A percentile compares a stretch with the other conserved stretches of the same genome.
These are phyloP conservation scores for Blastobotrys raffinosifermentans DNA, from an alignment of 1,139 yeast genomes.

Conservation along the genomic window DNA sequence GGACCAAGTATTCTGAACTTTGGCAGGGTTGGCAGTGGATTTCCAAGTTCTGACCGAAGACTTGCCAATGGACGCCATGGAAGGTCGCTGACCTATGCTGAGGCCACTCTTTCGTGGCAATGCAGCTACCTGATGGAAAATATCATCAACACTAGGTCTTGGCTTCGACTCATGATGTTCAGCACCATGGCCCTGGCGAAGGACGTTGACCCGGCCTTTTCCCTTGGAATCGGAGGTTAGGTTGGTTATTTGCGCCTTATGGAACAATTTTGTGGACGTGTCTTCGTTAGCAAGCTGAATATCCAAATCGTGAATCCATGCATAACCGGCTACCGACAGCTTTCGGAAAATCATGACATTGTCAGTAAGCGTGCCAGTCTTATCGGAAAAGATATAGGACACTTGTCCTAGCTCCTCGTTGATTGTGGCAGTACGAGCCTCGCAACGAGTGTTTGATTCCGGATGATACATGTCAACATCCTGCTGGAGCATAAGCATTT, in stretches of 20 bases:
- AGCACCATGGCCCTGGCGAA: not conserved
- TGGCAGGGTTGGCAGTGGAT: slow-evolving; percentile 33
- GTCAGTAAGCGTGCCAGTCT: slow-evolving; percentile 88
- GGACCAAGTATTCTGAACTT: slow-evolving; percentile 38
- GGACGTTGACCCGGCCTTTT: not conserved
- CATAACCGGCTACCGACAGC: slow-evolving; percentile 59
- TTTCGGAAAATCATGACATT: slow-evolving; percentile 34
- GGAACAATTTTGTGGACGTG: slow-evolving; percentile 3
- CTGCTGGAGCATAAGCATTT: slow-evolving; percentile 70
- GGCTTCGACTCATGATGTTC: too few relatives aligned
- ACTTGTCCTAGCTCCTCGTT: slow-evolving; percentile 97
- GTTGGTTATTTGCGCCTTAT: too few relatives aligned
- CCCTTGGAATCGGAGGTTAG: not conserved
- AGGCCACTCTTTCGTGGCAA: slow-evolving; percentile 29
- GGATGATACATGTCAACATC: slow-evolving; percentile 93
- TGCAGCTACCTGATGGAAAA: slow-evolving; percentile 31
- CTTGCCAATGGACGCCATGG: slow-evolving; percentile 40
- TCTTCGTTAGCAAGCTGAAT: slow-evolving; percentile 29
- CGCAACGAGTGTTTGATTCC: slow-evolving; percentile 83
- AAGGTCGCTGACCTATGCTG: slow-evolving; percentile 41
- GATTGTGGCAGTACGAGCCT: slow-evolving; percentile 91
- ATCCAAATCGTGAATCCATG: slow-evolving; percentile 83
- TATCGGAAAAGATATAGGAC: slow-evolving; percentile 88
- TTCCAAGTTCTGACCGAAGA: slow-evolving; percentile 30
- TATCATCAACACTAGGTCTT: slow-evolving; percentile 26